Conservation (phyloP, 352 stramenopile species). For the Phytophthora tubulina region DNA sequence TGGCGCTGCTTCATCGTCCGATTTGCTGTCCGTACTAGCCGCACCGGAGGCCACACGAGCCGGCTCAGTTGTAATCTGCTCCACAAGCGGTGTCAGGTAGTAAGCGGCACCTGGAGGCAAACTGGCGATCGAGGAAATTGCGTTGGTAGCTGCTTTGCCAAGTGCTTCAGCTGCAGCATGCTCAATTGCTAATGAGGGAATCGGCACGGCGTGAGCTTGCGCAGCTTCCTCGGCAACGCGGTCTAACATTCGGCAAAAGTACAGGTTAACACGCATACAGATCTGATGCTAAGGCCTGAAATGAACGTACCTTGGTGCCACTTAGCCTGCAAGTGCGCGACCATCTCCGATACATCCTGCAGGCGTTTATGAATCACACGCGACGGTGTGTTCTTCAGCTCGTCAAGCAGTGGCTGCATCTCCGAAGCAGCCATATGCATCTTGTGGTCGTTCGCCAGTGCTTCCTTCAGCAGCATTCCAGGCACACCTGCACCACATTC, state of each 20-base stretch:
- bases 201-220: slow-evolving; percentile 31
- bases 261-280: slow-evolving; percentile 15
- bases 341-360: slow-evolving; percentile 81
- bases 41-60: slow-evolving; percentile 7
- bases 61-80: slow-evolving; percentile 32
- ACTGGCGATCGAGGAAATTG: slow-evolving; percentile 32
- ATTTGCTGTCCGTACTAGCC: slow-evolving; percentile 32
- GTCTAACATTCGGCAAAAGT: slow-evolving; percentile 23
- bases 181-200: slow-evolving; percentile 33
- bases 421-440: slow-evolving; percentile 65
- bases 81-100: slow-evolving; percentile 44
- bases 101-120: slow-evolving; percentile 42
- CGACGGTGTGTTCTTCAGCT: slow-evolving; percentile 66
- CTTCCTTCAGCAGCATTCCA: slow-evolving; percentile 48
- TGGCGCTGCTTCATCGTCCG: slow-evolving; percentile 27
- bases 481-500: slow-evolving; percentile 12
- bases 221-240: slow-evolving; percentile 46
- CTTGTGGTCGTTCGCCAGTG: slow-evolving; percentile 67
- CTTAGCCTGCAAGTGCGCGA: slow-evolving; percentile 72
- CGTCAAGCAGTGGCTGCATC: slow-evolving; percentile 69
- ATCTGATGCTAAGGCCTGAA: background rate
- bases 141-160: slow-evolving; percentile 25
- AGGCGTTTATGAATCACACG: slow-evolving; percentile 79
- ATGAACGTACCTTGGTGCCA: slow-evolving; percentile 67
- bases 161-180: slow-evolving; percentile 29